Conservation (phyloP, 352 stramenopile species). For the Paralagenidium karlingii region DNA sequence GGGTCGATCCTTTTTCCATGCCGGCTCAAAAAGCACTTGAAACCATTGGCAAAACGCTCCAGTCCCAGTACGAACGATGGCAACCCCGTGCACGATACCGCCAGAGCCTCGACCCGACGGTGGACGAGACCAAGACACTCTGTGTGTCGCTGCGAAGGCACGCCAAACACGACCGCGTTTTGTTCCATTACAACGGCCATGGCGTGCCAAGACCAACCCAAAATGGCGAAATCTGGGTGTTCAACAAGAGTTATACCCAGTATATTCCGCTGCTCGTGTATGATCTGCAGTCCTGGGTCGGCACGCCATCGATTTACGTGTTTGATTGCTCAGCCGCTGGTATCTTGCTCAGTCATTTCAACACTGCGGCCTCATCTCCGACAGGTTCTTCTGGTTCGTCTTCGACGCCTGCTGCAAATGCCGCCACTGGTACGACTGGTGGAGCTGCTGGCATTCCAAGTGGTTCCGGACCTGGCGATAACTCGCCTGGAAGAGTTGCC, state of each 20-base stretch:
- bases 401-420: too few relatives aligned
- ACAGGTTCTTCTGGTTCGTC: not conserved
- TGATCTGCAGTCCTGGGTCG: constrained; percentile 92
- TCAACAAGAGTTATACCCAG: constrained; percentile 99
- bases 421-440: constrained; percentile 5
- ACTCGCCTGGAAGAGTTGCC: too few relatives aligned
- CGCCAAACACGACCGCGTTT: constrained; percentile 89
- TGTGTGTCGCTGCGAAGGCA: constrained; percentile 87
- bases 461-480: constrained; percentile 7
- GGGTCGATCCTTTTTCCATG: constrained; percentile 95
- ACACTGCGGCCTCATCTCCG: constrained; percentile 12
- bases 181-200: constrained; percentile 99
- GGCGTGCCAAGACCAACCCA: constrained; percentile 94
- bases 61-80: constrained; percentile 95
- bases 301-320: constrained; percentile 91
- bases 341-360: constrained; percentile 92
- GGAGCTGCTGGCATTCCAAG: constrained; percentile 5
- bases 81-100: constrained; percentile 91
- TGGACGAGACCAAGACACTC: constrained; percentile 92
- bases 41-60: constrained; percentile 89
- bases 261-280: constrained; percentile 98
- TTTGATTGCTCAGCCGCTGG: constrained; percentile 97
- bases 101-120: constrained; percentile 92
- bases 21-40: constrained; percentile 92
- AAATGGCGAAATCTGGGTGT: constrained; percentile 99